Conservation (phyloP, 192 early-diverging fungal genomes). For the Backusella luteola region DNA sequence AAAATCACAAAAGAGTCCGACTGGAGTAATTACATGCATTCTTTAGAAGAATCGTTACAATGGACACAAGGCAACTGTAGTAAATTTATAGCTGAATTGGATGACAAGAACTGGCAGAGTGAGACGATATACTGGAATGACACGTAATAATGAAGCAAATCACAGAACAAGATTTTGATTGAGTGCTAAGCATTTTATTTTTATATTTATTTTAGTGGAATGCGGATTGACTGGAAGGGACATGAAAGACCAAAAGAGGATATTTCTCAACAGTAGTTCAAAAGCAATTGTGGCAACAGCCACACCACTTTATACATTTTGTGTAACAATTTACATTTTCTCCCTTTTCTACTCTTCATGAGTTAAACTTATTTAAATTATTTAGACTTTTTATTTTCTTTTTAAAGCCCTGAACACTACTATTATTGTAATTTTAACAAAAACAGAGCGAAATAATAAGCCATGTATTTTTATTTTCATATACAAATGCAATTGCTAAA, state of each 20-base stretch:
- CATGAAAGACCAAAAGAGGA: slow-evolving; percentile 3
- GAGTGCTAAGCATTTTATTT: neutral
- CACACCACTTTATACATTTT: neutral
- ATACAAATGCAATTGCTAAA: neutral
- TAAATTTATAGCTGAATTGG: slow-evolving; percentile 50
- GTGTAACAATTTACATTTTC: neutral
- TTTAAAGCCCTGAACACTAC: neutral
- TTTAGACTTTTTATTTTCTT: neutral
- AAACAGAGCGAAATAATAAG: neutral
- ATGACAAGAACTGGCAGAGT: slow-evolving; percentile 53
- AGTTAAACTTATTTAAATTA: neutral
- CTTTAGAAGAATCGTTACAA: slow-evolving; percentile 37
- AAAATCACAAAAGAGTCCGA: slow-evolving; percentile 18
- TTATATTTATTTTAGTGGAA: neutral
- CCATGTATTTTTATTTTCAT: neutral
- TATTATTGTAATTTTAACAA: neutral
- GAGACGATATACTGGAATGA: slow-evolving; percentile 61
- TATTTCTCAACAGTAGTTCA: neutral
- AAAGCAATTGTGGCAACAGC: neutral
- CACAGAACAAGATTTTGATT: neutral
- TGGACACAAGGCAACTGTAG: slow-evolving; percentile 51
- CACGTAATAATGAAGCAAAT: slow-evolving; percentile 21
- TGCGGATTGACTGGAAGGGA: neutral
- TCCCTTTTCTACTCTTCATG: neutral
- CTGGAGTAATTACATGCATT: slow-evolving; percentile 25